Evolutionary conservation across 192 early-diverging fungal species (phyloP), one percentile per base, ranked within the genome.

Genomic region (Podochytrium sp.): DNA sequence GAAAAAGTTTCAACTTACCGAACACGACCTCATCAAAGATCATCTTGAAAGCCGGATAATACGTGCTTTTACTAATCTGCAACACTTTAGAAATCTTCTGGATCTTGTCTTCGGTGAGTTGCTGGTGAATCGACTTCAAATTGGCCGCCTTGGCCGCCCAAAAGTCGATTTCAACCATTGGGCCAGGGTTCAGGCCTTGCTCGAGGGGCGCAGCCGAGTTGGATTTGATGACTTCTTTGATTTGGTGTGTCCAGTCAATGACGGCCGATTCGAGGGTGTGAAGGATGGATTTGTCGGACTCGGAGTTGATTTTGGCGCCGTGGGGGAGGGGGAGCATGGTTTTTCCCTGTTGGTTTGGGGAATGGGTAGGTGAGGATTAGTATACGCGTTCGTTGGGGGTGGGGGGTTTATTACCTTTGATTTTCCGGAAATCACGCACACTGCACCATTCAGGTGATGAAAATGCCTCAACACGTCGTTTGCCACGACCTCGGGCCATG

Each of bases 201-300:
- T 90, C 87, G 10, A 90, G 69, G 3, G 87, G 87, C 14, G 85
- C 79, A n/a, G 88, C 78, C 1, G 88, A 90, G 53, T 60, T 81
- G 65, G 78, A 81, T 55, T 85, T 86, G 65, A 90, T 88, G 7
- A 90, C 88, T 32, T 89, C 87, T 59, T 89, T 83, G 59, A 90
- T 89, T 73, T 90, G 88, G 70, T 90, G 87, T 3, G 87, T 84
- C 88, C 88, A 90, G 76, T 90, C 88, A 61, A 90, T 90, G 34
- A 90, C 88, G 3, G 88, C 88, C 10, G 85, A 84, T 68, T 90
- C 88, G 1, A 90, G 70, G 0, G 88, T 87, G 78, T 90, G 88
- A 4, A 90, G 76, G 50, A 86, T 78, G 39, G 70, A 76, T 30
- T 83, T 84, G 69, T 89, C 85, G 34, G 72, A 73, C 23, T 83